Base-by-base conservation (phyloP, 345 rosid species). In the Citrus cavaleriei region DNA sequence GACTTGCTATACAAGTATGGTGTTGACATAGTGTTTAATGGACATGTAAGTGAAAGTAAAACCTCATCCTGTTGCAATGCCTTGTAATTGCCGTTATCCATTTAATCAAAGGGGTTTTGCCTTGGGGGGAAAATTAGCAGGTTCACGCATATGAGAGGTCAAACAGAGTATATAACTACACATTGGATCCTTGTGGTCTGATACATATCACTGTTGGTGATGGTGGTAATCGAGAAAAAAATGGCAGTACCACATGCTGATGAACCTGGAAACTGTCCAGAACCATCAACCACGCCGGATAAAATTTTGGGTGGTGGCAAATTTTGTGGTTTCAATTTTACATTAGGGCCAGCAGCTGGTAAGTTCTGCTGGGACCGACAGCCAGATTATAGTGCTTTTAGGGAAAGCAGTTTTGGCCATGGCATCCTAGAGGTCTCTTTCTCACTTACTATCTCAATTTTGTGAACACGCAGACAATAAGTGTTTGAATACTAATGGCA, bases 61-160 rank as follows among this genome's bases (percentile, higher is more conserved):
- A 51, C 57, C 19, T 18, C 51, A 51, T 51, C 57, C 22, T 18
- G 6, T 1, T 42, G 14, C 51, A 42, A 42, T 42, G 51, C 51
- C 51, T 51, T 51, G 22, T 51, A 4, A 16, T 6, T 51, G 57
- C 4, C 18, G 57, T 18, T 51, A 42, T 42, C 51, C 57, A 16
- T 51, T 51, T 51, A 51, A 62, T 40, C 32, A 32, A 64, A 30
- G 38, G 38, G 22, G 42, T 60, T 14, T 42, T 42, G 51, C 51
- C 51, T 42, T 68, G 18, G 49, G 28, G 3, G 42, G 64, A 68
- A 24, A 76, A 72, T 68, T 24, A 38, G 72, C 85, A 95, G 98
- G 95, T 95, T 77, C 90, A 95, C 83, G 98, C 96, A 9, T 95
- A 95, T 59, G 99, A 95, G 88, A 93, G 99, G 67, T 90, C 97